A percentile compares a stretch with the other conserved stretches of the same genome.
These are phyloP conservation scores for Cladorrhinum sp. DNA, from an alignment of 2,329 filamentous ascomycete species.

Conservation along the genomic window DNA sequence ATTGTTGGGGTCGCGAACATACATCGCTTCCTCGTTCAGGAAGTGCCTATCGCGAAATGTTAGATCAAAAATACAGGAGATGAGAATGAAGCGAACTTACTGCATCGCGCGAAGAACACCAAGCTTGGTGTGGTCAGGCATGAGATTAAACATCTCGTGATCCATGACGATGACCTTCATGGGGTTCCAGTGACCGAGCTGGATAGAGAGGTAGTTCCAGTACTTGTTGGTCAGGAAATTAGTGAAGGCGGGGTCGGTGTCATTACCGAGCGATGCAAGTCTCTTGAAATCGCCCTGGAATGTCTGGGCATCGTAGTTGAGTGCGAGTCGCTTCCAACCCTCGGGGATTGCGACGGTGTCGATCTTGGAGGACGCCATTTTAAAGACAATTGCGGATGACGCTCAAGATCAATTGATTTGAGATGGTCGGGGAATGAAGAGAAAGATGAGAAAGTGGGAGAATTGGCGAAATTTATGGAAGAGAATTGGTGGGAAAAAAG, in stretches of 20 bases:
- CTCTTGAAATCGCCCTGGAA: not conserved
- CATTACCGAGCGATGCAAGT: not conserved
- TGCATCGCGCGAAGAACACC: conserved; percentile 14
- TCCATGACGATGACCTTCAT: conserved; percentile 21
- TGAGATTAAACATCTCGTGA: conserved; percentile 11
- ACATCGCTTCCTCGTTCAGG: conserved; percentile 18
- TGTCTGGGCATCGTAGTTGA: not conserved
- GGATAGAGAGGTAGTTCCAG: conserved; percentile 21
- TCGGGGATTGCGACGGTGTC: not conserved
- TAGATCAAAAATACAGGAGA: not conserved
- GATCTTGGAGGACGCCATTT: not conserved
- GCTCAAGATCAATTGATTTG: not conserved
- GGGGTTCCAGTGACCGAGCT: conserved; percentile 21
- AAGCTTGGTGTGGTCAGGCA: conserved; percentile 5
- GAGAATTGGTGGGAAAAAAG: too few relatives aligned
- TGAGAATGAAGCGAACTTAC: conserved; percentile 13
- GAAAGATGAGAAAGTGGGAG: not conserved
- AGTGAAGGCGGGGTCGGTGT: conserved; percentile 4
- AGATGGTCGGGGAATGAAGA: not conserved
- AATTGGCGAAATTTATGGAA: not conserved
- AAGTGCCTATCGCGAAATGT: conserved; percentile 13
- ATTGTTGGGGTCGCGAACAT: conserved; percentile 16
- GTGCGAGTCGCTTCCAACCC: not conserved
- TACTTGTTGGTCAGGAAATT: conserved; percentile 12
- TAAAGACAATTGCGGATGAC: not conserved